A percentile compares a stretch with the other conserved stretches of the same genome.
Evolutionary conservation across 352 stramenopile genomes (phyloP).

Genomic region (Pythium oligandrum): DNA sequence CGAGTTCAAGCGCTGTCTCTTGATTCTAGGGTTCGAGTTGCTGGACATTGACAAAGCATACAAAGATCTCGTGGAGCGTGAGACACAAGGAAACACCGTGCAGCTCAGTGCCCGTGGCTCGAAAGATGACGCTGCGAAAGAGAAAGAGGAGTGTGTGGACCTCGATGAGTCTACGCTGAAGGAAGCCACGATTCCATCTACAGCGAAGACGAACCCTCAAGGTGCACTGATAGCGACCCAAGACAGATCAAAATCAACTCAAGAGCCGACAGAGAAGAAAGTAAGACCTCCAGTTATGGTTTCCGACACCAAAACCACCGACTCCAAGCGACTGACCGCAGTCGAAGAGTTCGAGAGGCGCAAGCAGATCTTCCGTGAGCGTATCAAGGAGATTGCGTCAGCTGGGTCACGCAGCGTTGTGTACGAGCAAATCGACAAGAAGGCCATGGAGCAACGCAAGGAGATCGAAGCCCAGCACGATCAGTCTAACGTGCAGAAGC

Average conservation of each 20-base stretch:
- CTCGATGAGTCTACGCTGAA: conserved; percentile 27
- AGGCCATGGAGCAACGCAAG: conserved; percentile 26
- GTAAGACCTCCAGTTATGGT: too few species aligned
- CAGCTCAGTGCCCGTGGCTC: too few species aligned
- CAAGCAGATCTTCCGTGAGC: conserved; percentile 65
- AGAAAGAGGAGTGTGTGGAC: conserved; percentile 11
- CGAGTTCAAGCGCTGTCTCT: conserved; percentile 63
- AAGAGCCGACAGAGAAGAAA: too few species aligned
- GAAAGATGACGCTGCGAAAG: too few species aligned
- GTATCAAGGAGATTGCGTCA: conserved; percentile 69
- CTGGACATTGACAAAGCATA: conserved; percentile 57
- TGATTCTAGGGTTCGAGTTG: conserved; percentile 62
- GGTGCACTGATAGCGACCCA: too few species aligned
- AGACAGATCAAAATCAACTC: too few species aligned
- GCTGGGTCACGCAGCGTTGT: conserved; percentile 65
- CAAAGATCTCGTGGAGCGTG: conserved; percentile 25
- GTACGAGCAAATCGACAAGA: conserved; percentile 65
- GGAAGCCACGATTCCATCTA: neutral
- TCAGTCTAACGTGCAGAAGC: conserved; percentile 10
- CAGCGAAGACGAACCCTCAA: too few species aligned
- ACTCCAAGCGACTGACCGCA: too few species aligned
- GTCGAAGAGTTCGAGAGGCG: conserved; percentile 54
- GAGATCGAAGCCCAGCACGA: conserved; percentile 9
- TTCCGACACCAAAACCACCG: neutral
- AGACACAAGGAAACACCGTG: too few species aligned